Conservation (phyloP, 768 basidiomycete genomes). For the Kwoniella europaea region DNA sequence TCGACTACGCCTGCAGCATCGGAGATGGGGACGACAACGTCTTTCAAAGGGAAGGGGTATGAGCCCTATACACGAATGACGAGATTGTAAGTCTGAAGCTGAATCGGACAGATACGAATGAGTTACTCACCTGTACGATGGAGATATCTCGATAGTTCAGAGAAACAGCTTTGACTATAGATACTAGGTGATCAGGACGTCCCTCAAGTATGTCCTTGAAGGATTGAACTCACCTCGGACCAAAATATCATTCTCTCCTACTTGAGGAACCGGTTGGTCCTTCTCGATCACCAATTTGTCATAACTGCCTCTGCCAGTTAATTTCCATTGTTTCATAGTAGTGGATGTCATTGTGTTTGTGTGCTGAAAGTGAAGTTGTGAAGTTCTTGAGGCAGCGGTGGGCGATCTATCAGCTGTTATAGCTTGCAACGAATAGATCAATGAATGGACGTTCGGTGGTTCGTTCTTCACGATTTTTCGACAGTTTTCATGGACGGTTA, state of each 20-base stretch:
- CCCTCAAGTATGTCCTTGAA: background rate
- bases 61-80: conserved; percentile 4
- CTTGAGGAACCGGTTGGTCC: conserved; percentile 12
- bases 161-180: conserved; percentile 22
- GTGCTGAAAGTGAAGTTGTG: background rate
- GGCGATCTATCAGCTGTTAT: no score
- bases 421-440: no score
- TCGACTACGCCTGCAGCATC: conserved; percentile 31
- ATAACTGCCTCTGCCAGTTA: conserved; percentile 16
- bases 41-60: conserved; percentile 32
- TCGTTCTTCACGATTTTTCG: no score
- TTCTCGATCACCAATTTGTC: conserved; percentile 16
- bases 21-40: conserved; percentile 28
- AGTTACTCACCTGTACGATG: conserved; percentile 14
- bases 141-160: conserved; percentile 29
- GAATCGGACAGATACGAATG: background rate
- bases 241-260: conserved; percentile 22
- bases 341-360: background rate
- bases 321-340: conserved; percentile 23
- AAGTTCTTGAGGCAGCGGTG: no score
- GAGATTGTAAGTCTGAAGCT: background rate
- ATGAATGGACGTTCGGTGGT: no score
- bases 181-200: background rate
- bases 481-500: no score
- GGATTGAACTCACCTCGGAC: conserved; percentile 12